Evolutionary conservation across 2,329 filamentous ascomycete genomes (phyloP).

Genomic region (Hortaea sp.): DNA sequence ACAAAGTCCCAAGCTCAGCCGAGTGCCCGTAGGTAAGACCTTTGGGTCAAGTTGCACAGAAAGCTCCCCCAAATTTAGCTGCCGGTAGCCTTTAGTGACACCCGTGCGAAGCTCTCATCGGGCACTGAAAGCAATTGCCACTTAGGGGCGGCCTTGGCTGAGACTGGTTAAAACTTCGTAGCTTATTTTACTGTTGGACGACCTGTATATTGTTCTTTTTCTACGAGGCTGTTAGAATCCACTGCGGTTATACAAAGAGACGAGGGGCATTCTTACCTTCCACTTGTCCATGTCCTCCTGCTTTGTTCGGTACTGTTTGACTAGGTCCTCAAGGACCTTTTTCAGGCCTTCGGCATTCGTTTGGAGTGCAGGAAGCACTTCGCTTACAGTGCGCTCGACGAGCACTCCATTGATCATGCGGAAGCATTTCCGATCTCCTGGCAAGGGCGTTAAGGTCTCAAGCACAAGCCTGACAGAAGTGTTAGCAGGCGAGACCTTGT

Average conservation of each 20-base stretch:
- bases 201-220: slow-evolving; percentile 87
- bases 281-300: slow-evolving; percentile 94
- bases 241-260: background rate
- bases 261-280: slow-evolving; percentile 59
- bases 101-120: no score
- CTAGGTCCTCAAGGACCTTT: slow-evolving; percentile 85
- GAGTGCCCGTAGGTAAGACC: no score
- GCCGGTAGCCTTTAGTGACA: no score
- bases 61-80: no score
- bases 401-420: slow-evolving; percentile 97
- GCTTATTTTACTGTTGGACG: slow-evolving; percentile 50
- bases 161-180: no score
- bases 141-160: no score
- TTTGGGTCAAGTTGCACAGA: no score
- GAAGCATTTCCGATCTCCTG: slow-evolving; percentile 87
- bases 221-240: slow-evolving; percentile 35
- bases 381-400: slow-evolving; percentile 85
- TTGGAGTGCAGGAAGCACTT: slow-evolving; percentile 80
- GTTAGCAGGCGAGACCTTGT: background rate
- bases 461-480: slow-evolving; percentile 64
- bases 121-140: no score
- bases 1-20: no score
- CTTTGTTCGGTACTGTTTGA: slow-evolving; percentile 93
- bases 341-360: slow-evolving; percentile 90
- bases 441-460: slow-evolving; percentile 76